Conservation (phyloP, 2,329 filamentous ascomycete genomes). For the Epichloe coenophiala region DNA sequence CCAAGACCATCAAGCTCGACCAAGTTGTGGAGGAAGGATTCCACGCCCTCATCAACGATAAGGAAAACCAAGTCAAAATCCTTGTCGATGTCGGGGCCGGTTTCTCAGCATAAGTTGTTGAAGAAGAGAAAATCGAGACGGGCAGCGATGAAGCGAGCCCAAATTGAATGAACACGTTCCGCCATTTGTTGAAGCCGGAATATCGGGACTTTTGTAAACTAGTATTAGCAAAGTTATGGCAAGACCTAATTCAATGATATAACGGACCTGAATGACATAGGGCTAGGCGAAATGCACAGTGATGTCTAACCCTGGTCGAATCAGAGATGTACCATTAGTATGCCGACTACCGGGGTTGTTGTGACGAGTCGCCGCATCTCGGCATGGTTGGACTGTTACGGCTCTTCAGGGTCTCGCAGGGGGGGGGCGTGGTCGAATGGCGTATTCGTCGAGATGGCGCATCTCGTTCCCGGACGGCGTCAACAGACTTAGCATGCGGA, state of each 20-base stretch:
- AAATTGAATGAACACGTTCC: not conserved
- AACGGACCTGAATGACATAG: too few relatives aligned
- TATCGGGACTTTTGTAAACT: not conserved
- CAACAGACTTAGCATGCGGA: too few relatives aligned
- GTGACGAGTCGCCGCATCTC: too few relatives aligned
- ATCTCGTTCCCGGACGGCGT: too few relatives aligned
- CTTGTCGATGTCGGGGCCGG: slow-evolving; percentile 30
- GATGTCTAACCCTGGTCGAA: too few relatives aligned
- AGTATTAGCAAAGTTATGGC: not conserved
- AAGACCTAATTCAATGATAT: not conserved
- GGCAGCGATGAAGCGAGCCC: not conserved
- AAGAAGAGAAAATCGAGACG: not conserved
- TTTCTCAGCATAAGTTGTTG: not conserved
- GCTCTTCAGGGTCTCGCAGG: too few relatives aligned
- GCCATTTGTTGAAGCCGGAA: not conserved
- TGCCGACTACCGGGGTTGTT: too few relatives aligned
- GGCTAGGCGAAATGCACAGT: too few relatives aligned
- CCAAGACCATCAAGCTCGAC: slow-evolving; percentile 40
- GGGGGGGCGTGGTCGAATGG: too few relatives aligned
- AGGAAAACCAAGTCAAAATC: slow-evolving; percentile 50
- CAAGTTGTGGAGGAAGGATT: slow-evolving; percentile 44
- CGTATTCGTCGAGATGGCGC: too few relatives aligned
- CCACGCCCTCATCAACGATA: slow-evolving; percentile 41
- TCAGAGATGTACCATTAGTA: too few relatives aligned
- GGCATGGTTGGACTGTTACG: too few relatives aligned